Percentiles rank a stretch among this genome's conserved stretches.
Conservation (phyloP, 305 asterid species). For the Withania somnifera region DNA sequence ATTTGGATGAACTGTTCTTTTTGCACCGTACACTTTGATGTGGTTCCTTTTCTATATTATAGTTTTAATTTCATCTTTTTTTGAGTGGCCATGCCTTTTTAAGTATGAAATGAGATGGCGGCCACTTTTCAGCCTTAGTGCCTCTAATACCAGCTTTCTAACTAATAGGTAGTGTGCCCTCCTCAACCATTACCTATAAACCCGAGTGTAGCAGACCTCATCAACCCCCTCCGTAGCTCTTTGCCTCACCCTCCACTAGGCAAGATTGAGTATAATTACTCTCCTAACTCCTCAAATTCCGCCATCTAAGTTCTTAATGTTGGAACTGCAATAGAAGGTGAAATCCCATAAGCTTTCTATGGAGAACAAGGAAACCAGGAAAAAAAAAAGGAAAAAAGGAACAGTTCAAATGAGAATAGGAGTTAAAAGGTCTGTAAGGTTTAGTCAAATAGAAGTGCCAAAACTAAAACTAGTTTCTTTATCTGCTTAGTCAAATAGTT, state of each 20-base stretch:
- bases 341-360: not conserved
- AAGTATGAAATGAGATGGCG: not conserved
- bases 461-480: not conserved
- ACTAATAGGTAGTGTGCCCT: not conserved
- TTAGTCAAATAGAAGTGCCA: not conserved
- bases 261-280: not conserved
- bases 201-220: not conserved
- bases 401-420: not conserved
- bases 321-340: not conserved
- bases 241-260: not conserved
- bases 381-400: not conserved
- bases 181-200: not conserved
- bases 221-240: not conserved
- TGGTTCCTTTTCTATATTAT: not conserved
- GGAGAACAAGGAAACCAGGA: not conserved
- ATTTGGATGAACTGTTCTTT: not conserved
- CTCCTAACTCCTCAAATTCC: not conserved
- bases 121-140: not conserved
- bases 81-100: not conserved
- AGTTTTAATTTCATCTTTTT: not conserved
- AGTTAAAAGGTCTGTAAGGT: not conserved
- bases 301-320: not conserved
- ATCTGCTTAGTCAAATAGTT: not conserved
- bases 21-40: not conserved
- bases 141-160: not conserved